These are phyloP conservation scores for Odontarrhena argentea DNA, from an alignment of 345 rosid genomes.

Conservation along the genomic window DNA sequence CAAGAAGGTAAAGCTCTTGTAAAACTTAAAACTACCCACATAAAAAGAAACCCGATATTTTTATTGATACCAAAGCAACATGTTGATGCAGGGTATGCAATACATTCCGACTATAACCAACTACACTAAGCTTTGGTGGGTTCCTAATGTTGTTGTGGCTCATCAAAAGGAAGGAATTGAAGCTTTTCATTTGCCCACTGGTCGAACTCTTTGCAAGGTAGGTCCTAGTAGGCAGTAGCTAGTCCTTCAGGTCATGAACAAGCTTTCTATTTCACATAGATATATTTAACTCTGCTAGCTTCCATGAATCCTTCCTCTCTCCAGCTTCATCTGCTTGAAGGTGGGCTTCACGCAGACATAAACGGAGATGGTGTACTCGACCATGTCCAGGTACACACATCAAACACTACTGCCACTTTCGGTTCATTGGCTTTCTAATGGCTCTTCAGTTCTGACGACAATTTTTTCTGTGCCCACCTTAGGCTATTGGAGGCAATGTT, in stretches of 20 bases:
- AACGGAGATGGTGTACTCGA: conserved; percentile 99
- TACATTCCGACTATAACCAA: conserved; percentile 94
- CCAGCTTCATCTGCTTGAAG: conserved; percentile 97
- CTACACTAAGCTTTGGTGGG: conserved; percentile 97
- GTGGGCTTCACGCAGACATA: conserved; percentile 99
- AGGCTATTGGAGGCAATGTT: conserved; percentile 97
- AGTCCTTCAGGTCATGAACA: conserved; percentile 10
- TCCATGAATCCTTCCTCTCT: conserved; percentile 12
- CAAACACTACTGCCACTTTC: neutral
- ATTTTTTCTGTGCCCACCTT: conserved; percentile 35
- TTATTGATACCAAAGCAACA: conserved; percentile 23
- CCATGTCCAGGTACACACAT: conserved; percentile 82
- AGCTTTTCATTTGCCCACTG: conserved; percentile 91
- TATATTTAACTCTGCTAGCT: neutral
- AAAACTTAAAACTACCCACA: conserved; percentile 2
- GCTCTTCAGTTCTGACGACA: conserved; percentile 9
- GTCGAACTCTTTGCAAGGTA: conserved; percentile 96
- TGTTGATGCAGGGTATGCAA: conserved; percentile 58
- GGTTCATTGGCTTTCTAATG: neutral
- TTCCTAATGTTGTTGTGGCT: conserved; percentile 96
- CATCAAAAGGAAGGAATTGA: conserved; percentile 98
- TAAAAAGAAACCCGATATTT: neutral
- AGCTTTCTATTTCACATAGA: conserved; percentile 12
- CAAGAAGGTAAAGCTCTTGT: conserved; percentile 65
- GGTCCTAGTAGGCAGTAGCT: conserved; percentile 32